These are phyloP conservation scores for Debaryomyces subglobosus DNA, from an alignment of 1,139 yeast genomes.

Conservation along the genomic window DNA sequence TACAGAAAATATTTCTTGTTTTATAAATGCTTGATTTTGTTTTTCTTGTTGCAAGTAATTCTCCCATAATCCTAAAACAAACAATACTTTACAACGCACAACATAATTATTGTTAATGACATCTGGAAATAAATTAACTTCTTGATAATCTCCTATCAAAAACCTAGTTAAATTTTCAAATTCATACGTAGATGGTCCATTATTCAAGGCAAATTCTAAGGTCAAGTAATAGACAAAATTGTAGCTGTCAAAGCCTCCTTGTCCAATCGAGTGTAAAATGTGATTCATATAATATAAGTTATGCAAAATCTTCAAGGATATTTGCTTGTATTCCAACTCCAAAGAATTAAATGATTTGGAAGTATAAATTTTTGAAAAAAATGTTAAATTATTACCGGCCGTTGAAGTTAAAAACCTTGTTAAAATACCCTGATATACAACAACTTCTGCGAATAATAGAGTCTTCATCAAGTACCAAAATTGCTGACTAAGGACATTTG, in stretches of 20 bases:
- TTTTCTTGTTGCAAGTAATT: constrained; percentile 46
- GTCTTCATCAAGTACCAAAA: constrained; percentile 46
- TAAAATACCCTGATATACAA: constrained; percentile 60
- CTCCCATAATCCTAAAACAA: constrained; percentile 62
- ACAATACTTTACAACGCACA: constrained; percentile 55
- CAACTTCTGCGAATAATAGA: constrained; percentile 51
- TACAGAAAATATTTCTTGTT: constrained; percentile 42
- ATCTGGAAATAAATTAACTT: constrained; percentile 40
- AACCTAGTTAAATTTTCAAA: constrained; percentile 43
- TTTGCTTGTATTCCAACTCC: constrained; percentile 33
- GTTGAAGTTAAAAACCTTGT: constrained; percentile 34
- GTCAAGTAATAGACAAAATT: constrained; percentile 63
- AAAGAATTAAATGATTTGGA: constrained; percentile 15
- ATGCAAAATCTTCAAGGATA: constrained; percentile 42
- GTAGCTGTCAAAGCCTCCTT: constrained; percentile 71
- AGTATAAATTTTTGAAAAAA: constrained; percentile 14
- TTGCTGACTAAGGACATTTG: constrained; percentile 21
- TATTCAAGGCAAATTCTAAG: constrained; percentile 46
- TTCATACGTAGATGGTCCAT: constrained; percentile 21
- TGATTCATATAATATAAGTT: constrained; percentile 57
- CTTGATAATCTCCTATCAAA: constrained; percentile 44
- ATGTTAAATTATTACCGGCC: constrained; percentile 10
- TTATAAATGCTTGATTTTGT: constrained; percentile 28
- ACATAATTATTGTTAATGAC: constrained; percentile 35
- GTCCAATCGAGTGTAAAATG: constrained; percentile 61